Evolutionary conservation across 2,329 filamentous ascomycete genomes (phyloP).

Genomic region (Xylariaceae sp.): DNA sequence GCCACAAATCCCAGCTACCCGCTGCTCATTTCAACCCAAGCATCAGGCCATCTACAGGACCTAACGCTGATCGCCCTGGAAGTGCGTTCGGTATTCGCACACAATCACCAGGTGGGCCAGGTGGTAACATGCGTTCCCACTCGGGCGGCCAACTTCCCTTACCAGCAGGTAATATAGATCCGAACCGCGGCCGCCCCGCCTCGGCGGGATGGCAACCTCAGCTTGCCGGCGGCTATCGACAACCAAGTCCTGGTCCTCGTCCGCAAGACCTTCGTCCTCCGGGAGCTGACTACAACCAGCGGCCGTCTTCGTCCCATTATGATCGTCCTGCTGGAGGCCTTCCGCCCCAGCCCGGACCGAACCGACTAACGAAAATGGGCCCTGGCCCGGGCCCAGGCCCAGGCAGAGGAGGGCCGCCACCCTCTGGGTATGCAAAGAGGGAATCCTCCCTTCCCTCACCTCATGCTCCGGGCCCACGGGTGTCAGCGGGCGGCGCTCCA

Average conservation of each 20-base stretch:
- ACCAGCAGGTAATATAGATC: conserved; percentile 48
- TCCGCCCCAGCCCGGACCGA: conserved; percentile 42
- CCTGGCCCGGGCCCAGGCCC: conserved; percentile 40
- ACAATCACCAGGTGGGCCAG: conserved; percentile 42
- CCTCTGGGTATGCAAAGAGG: conserved; percentile 33
- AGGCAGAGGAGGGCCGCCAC: conserved; percentile 37
- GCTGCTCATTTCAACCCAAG: conserved; percentile 54
- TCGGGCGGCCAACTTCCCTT: conserved; percentile 54
- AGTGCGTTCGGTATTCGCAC: conserved; percentile 62
- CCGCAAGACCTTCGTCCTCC: conserved; percentile 35
- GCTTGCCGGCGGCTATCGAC: conserved; percentile 47
- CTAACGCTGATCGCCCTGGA: conserved; percentile 54
- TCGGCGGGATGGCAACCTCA: conserved; percentile 55
- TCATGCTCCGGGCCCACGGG: conserved; percentile 44
- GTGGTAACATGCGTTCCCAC: conserved; percentile 50
- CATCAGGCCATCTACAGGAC: conserved; percentile 55
- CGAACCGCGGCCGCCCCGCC: conserved; percentile 48
- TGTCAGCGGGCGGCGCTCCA: conserved; percentile 31
- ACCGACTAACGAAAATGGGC: conserved; percentile 48
- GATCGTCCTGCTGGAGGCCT: conserved; percentile 38
- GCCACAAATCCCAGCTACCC: conserved; percentile 40
- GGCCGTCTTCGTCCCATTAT: conserved; percentile 33
- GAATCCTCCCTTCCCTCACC: conserved; percentile 35
- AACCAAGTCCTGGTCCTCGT: conserved; percentile 45
- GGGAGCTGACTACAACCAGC: conserved; percentile 36